These are phyloP conservation scores for Colletotrichum plurivorum DNA, from an alignment of 2,329 filamentous ascomycete genomes.

Conservation along the genomic window DNA sequence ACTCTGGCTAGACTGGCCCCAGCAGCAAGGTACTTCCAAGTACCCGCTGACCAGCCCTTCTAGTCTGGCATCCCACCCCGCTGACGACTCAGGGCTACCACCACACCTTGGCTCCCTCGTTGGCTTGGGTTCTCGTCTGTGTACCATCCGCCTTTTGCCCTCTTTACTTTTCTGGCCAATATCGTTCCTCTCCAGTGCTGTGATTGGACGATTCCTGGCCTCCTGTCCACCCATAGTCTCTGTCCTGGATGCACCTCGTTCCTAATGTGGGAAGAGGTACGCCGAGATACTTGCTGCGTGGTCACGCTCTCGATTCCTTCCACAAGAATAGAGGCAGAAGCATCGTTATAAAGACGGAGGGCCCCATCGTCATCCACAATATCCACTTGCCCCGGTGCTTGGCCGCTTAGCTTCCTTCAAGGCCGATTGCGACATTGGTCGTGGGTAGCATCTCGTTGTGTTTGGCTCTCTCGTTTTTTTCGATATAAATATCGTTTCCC, in stretches of 20 bases:
- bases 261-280: constrained; percentile 37
- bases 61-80: constrained; percentile 23
- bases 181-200: not conserved
- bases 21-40: constrained; percentile 31
- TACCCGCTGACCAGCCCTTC: constrained; percentile 15
- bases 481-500: constrained; percentile 14
- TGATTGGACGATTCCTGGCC: constrained; percentile 19
- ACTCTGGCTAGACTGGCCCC: constrained; percentile 24
- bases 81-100: constrained; percentile 27
- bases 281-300: constrained; percentile 28
- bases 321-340: constrained; percentile 21
- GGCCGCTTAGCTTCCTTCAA: constrained; percentile 27
- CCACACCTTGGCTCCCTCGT: constrained; percentile 28
- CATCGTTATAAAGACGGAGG: constrained; percentile 34
- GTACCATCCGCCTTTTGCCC: constrained; percentile 26
- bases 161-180: constrained; percentile 38
- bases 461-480: constrained; percentile 18
- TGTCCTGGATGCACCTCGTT: constrained; percentile 36
- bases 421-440: constrained; percentile 39
- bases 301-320: constrained; percentile 36
- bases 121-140: constrained; percentile 19
- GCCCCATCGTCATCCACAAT: constrained; percentile 33
- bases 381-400: constrained; percentile 37
- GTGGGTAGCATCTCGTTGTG: constrained; percentile 6
- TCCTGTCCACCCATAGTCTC: constrained; percentile 28